phyloP scores from a whole-genome alignment of 2,329 filamentous ascomycete genomes.

The Ceratocystis alfenasii region DNA sequence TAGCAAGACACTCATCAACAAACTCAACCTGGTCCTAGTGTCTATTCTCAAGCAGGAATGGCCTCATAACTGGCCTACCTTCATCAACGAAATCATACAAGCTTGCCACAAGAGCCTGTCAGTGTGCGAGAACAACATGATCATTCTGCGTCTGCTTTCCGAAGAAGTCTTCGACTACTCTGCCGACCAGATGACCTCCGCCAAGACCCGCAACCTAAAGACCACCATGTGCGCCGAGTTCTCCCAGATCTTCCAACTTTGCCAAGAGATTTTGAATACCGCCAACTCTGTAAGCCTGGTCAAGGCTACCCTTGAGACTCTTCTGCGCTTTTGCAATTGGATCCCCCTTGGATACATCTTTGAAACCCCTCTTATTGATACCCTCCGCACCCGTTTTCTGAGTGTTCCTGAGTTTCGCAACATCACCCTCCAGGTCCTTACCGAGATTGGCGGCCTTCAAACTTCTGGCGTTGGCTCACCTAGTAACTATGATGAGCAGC shows the following conservation, averaged over 20 bases:
- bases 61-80: conserved; percentile 99
- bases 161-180: conserved; percentile 99
- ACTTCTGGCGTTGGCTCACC: conserved; percentile 57
- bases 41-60: conserved; percentile 98
- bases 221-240: conserved; percentile 98
- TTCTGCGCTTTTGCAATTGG: conserved; percentile 97
- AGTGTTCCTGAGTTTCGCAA: conserved; percentile 93
- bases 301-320: conserved; percentile 91
- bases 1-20: conserved; percentile 87
- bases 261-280: conserved; percentile 85
- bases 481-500: conserved; percentile 80
- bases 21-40: conserved; percentile 93
- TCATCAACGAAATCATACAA: conserved; percentile 98
- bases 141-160: conserved; percentile 83
- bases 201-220: conserved; percentile 92
- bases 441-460: conserved; percentile 89
- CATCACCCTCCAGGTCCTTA: conserved; percentile 89
- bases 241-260: conserved; percentile 94
- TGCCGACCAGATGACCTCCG: conserved; percentile 97
- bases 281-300: conserved; percentile 80
- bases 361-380: conserved; percentile 92
- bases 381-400: conserved; percentile 80
- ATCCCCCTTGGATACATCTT: conserved; percentile 98
- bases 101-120: conserved; percentile 91
- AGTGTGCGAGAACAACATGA: conserved; percentile 99